Evolutionary conservation across 2,329 filamentous ascomycete genomes (phyloP).

Genomic region (Mollisiaceae sp.): DNA sequence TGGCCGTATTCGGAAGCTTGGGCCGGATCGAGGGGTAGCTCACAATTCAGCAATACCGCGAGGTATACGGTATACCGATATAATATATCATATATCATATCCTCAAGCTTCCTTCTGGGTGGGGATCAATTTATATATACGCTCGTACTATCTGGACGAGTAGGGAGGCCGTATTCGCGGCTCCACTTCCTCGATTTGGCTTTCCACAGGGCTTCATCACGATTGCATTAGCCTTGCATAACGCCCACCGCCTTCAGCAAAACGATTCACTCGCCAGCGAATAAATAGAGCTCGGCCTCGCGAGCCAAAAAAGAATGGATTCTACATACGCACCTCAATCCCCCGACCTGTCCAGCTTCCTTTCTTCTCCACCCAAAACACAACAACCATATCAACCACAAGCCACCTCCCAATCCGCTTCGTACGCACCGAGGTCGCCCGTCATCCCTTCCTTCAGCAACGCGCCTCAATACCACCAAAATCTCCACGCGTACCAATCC

Average conservation of each 20-base stretch:
- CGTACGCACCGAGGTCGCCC: slow-evolving; percentile 40
- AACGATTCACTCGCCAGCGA: slow-evolving; percentile 17
- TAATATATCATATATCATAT: background rate
- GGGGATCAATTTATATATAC: background rate
- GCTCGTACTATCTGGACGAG: background rate
- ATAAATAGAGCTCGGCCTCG: slow-evolving; percentile 12
- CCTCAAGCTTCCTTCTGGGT: background rate
- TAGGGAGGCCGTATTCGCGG: background rate
- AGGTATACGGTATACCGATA: background rate
- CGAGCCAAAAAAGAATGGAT: slow-evolving; percentile 32
- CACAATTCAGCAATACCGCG: background rate
- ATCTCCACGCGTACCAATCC: slow-evolving; percentile 21
- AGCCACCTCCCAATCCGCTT: slow-evolving; percentile 13
- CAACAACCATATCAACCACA: slow-evolving; percentile 31
- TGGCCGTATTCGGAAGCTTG: background rate
- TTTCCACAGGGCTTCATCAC: slow-evolving; percentile 21
- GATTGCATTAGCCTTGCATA: slow-evolving; percentile 38
- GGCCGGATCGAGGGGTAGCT: slow-evolving; percentile 7
- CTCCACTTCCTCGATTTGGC: background rate
- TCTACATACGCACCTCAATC: slow-evolving; percentile 43
- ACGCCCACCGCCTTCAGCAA: slow-evolving; percentile 30
- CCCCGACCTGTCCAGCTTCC: slow-evolving; percentile 42
- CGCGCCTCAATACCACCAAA: slow-evolving; percentile 14
- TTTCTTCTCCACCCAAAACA: slow-evolving; percentile 34
- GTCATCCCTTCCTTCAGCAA: slow-evolving; percentile 32